A percentile compares a stretch with the other conserved stretches of the same genome.
phyloP scores from a whole-genome alignment of 331 rosid genomes.

The Cydonia oblonga region DNA sequence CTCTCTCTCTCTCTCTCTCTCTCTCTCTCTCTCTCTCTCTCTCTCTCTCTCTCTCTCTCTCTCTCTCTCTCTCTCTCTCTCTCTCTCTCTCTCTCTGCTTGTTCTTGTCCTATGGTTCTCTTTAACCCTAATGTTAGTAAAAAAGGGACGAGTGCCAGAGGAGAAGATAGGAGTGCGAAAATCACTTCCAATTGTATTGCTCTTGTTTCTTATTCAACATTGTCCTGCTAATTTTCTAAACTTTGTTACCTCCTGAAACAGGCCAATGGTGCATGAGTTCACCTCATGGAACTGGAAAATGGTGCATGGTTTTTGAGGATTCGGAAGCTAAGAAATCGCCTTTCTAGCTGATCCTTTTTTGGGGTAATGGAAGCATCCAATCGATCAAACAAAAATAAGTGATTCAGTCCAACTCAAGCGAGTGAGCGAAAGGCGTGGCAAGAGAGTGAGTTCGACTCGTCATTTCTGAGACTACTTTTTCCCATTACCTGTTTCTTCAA shows the following conservation, averaged over 20 bases:
- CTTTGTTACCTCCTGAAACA: not conserved
- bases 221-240: not conserved
- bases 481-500: constrained; percentile 3
- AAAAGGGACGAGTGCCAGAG: not conserved
- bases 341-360: not conserved
- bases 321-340: not conserved
- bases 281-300: constrained; percentile 10
- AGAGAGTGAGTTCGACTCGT: too few species aligned
- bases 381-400: too few species aligned
- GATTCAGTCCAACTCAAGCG: too few species aligned
- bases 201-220: not conserved
- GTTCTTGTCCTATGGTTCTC: not conserved
- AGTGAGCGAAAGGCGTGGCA: too few species aligned
- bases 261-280: not conserved
- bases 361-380: not conserved
- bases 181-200: not conserved
- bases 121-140: not conserved
- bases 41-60: too few species aligned
- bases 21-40: too few species aligned
- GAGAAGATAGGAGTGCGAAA: not conserved
- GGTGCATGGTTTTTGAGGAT: not conserved
- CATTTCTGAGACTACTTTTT: not conserved
- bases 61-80: too few species aligned
- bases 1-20: too few species aligned
- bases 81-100: too few species aligned